Conservation (phyloP, 208 protist species). For the Trypanosomatidae sp. region DNA sequence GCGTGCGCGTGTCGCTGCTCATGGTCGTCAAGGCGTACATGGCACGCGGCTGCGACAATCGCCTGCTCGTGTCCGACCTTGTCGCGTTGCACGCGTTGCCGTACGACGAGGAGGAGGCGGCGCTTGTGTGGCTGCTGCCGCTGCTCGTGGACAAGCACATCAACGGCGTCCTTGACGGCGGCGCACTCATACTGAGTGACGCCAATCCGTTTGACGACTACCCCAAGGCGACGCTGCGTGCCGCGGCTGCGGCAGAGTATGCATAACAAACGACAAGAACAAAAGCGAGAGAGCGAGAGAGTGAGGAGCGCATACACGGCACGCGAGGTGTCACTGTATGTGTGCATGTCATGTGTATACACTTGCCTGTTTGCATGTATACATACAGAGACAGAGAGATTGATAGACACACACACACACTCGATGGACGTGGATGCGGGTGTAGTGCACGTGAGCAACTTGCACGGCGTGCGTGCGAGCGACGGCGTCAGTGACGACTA, state of each 20-base stretch:
- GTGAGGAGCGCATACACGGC: too few relatives aligned
- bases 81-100: slow-evolving; percentile 34
- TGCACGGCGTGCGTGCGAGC: slow-evolving; percentile 23
- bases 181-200: slow-evolving; percentile 34
- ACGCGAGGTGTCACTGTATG: too few relatives aligned
- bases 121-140: slow-evolving; percentile 55
- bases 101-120: slow-evolving; percentile 18
- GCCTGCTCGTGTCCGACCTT: slow-evolving; percentile 40
- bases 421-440: slow-evolving; percentile 68
- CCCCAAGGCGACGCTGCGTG: slow-evolving; percentile 6
- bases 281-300: background rate
- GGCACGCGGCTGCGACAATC: slow-evolving; percentile 11
- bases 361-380: slow-evolving; percentile 5
- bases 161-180: slow-evolving; percentile 68
- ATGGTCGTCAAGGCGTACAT: slow-evolving; percentile 76
- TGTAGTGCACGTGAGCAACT: slow-evolving; percentile 72
- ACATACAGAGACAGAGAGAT: slow-evolving; percentile 7
- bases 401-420: background rate
- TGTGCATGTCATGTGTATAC: too few relatives aligned
- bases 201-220: slow-evolving; percentile 58
- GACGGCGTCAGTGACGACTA: slow-evolving; percentile 8
- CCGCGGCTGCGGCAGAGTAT: too few relatives aligned
- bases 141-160: slow-evolving; percentile 55
- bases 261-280: background rate
- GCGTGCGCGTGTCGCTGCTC: slow-evolving; percentile 38